Evolutionary conservation across 306 rosid species (phyloP), one percentile per base, ranked within the genome.

Genomic region (Herpetospermum pedunculosum): DNA sequence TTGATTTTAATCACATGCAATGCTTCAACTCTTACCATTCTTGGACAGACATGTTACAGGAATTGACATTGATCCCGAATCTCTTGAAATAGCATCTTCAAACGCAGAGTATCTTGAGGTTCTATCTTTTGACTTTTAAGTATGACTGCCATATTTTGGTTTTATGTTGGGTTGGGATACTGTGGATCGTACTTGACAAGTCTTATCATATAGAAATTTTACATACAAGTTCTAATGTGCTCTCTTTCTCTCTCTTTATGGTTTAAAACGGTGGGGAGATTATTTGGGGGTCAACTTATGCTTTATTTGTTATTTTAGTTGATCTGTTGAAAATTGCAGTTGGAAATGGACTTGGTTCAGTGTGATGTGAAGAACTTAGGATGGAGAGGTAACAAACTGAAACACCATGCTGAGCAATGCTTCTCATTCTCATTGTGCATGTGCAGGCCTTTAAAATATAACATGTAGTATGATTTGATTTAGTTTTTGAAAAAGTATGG

Each of bases 91-190:
- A 74, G 99, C 97, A 6, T 78, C 89, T 70, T 67, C 54, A 62
- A 94, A 94, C 83, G 95, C 96, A 9, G 92, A 85, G 79, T 89
- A 88, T 69, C 96, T 94, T 48, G 99, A 94, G 99, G 97, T 94
- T 77, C 46, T 26, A 30, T 69, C 25, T 26, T 28, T 70, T 70
- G 26, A 28, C 40, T 43, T 43, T 43, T 65, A 38, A 4, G 48
- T 38, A 58, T 59, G 68, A 59, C 2, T 69, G 1, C 37, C 53
- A 23, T 44, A 32, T 60, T 12, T 32, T 60, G 68, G 41, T 62
- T 60, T 60, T 15, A 7, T 38, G 67, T 73, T 75, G 55, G 74
- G 73, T 18, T 77, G 74, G 58, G 15, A 76, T 37, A 43, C 64
- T 57, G 38, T 44, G 41, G 43, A 70, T 73, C 10, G 8, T 79